These are phyloP conservation scores for Aechmea fasciata DNA, from an alignment of 176 grass and related monocot genomes.

Conservation along the genomic window DNA sequence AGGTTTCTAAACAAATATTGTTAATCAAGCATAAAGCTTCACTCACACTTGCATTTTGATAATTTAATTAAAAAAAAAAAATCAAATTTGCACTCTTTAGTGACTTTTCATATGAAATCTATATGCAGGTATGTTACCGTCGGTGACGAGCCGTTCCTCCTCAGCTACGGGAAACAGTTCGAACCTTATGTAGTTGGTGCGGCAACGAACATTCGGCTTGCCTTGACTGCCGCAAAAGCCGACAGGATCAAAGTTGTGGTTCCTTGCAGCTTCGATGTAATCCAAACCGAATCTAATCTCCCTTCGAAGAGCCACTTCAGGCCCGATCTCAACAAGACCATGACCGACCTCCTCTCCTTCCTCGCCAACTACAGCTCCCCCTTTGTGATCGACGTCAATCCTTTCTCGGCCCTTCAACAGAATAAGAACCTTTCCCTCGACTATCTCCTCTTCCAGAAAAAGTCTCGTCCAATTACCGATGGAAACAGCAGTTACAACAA, in stretches of 20 bases:
- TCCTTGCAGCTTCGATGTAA: slow-evolving; percentile 64
- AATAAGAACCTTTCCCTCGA: slow-evolving; percentile 72
- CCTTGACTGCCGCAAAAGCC: slow-evolving; percentile 52
- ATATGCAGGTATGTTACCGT: slow-evolving; percentile 66
- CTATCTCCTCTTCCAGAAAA: slow-evolving; percentile 64
- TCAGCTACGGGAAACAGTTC: slow-evolving; percentile 47
- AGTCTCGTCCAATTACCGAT: slow-evolving; percentile 55
- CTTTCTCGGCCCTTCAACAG: slow-evolving; percentile 53
- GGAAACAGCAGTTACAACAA: slow-evolving; percentile 70
- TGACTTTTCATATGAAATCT: slow-evolving; percentile 14
- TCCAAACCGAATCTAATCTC: slow-evolving; percentile 49
- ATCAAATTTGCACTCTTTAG: not conserved
- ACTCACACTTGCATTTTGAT: not conserved
- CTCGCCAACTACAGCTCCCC: slow-evolving; percentile 65
- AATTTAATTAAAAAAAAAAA: not conserved
- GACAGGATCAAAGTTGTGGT: slow-evolving; percentile 68
- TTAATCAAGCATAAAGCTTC: too few relatives aligned
- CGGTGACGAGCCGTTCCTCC: slow-evolving; percentile 79
- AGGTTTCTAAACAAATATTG: too few relatives aligned
- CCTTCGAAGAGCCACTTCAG: slow-evolving; percentile 74
- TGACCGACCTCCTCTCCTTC: slow-evolving; percentile 74
- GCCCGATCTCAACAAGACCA: slow-evolving; percentile 77
- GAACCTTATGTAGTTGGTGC: slow-evolving; percentile 61
- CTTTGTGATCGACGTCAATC: slow-evolving; percentile 76
- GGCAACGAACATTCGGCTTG: slow-evolving; percentile 59